A percentile compares a stretch with the other conserved stretches of the same genome.
These are phyloP conservation scores for Microcyclosporella mali DNA, from an alignment of 2,329 filamentous ascomycete genomes.

Conservation along the genomic window DNA sequence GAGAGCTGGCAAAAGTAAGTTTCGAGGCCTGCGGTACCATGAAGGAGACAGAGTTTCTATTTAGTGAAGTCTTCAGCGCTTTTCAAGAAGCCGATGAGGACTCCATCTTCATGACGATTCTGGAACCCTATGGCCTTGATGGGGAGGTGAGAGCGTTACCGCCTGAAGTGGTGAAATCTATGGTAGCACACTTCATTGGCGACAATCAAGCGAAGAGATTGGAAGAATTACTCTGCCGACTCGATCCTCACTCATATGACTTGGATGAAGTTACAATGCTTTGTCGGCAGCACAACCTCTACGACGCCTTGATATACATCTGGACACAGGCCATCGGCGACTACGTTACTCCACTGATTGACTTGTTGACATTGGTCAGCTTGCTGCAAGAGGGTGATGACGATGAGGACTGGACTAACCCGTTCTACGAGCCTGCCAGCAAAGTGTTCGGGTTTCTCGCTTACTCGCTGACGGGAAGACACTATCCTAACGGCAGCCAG, in stretches of 20 bases:
- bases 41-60: slow-evolving; percentile 73
- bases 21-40: slow-evolving; percentile 78
- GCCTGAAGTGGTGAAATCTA: slow-evolving; percentile 74
- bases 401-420: slow-evolving; percentile 46
- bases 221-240: slow-evolving; percentile 90
- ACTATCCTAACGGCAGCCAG: slow-evolving; percentile 79
- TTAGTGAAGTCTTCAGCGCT: slow-evolving; percentile 83
- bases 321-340: slow-evolving; percentile 90
- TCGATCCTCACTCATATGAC: slow-evolving; percentile 85
- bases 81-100: slow-evolving; percentile 72
- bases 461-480: slow-evolving; percentile 77
- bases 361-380: slow-evolving; percentile 63
- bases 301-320: slow-evolving; percentile 92
- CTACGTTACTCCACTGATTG: slow-evolving; percentile 83
- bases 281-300: slow-evolving; percentile 86
- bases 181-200: slow-evolving; percentile 74
- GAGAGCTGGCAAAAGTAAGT: slow-evolving; percentile 73
- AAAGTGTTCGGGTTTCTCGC: slow-evolving; percentile 95
- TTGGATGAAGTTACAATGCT: slow-evolving; percentile 86
- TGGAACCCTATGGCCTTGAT: slow-evolving; percentile 84
- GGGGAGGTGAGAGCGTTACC: slow-evolving; percentile 68
- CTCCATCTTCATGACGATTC: slow-evolving; percentile 74
- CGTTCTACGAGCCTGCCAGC: slow-evolving; percentile 62
- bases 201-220: slow-evolving; percentile 70
- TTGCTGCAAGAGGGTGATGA: slow-evolving; percentile 49